These are phyloP conservation scores for Pseudocercospora vitis DNA, from an alignment of 2,329 filamentous ascomycete genomes.

Conservation along the genomic window DNA sequence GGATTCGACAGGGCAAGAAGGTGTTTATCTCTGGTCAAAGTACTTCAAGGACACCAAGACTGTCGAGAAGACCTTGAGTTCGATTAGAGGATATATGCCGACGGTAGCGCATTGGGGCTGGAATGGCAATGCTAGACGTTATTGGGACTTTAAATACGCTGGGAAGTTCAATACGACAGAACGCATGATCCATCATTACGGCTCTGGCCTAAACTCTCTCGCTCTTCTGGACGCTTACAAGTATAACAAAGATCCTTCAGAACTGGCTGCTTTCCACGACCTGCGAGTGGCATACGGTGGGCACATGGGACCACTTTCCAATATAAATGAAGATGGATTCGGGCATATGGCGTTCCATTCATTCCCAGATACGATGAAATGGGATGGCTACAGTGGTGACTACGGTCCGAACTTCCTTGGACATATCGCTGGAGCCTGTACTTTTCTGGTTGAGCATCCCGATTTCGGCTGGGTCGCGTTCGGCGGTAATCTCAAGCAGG, in stretches of 20 bases:
- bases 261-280: conserved; percentile 47
- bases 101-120: conserved; percentile 62
- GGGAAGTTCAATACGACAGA: conserved; percentile 46
- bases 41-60: conserved; percentile 53
- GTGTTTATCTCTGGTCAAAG: conserved; percentile 52
- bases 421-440: conserved; percentile 51
- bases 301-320: conserved; percentile 54
- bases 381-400: conserved; percentile 60
- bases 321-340: conserved; percentile 58
- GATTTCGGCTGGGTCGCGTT: conserved; percentile 52
- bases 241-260: conserved; percentile 38
- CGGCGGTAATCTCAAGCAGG: conserved; percentile 45
- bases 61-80: conserved; percentile 54
- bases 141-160: conserved; percentile 59
- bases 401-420: conserved; percentile 59
- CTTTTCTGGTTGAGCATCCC: conserved; percentile 51
- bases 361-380: conserved; percentile 55
- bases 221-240: conserved; percentile 57
- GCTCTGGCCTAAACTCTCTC: conserved; percentile 58
- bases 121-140: conserved; percentile 61
- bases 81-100: conserved; percentile 58
- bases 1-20: conserved; percentile 63
- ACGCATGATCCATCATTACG: conserved; percentile 61
- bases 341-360: conserved; percentile 59
- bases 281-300: conserved; percentile 58